These are phyloP conservation scores for Tolypocladium pustulatum DNA, from an alignment of 2,329 filamentous ascomycete genomes.

Conservation along the genomic window DNA sequence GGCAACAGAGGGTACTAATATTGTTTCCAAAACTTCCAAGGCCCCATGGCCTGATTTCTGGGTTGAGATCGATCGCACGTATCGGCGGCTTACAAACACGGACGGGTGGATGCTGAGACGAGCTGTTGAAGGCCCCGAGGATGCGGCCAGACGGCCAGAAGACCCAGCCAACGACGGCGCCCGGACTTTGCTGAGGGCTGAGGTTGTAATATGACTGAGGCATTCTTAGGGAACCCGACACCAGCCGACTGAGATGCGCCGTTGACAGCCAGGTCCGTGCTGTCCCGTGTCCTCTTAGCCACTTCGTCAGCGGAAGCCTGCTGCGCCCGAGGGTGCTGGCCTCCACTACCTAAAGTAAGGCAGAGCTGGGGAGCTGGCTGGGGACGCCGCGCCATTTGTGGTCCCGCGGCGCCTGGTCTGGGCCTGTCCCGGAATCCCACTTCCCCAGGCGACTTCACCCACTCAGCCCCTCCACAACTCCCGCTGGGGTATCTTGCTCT, in stretches of 20 bases:
- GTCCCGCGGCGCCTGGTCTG: background rate
- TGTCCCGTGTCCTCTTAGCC: background rate
- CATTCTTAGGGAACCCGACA: conserved; percentile 1
- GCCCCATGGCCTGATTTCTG: background rate
- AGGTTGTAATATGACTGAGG: background rate
- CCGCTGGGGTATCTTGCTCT: background rate
- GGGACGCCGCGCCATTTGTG: background rate
- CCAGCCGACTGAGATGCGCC: too few relatives aligned
- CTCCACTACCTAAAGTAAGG: too few relatives aligned
- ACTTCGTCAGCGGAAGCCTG: background rate
- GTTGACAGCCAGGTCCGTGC: too few relatives aligned
- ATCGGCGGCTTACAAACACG: too few relatives aligned
- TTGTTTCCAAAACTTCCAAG: background rate
- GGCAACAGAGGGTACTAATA: background rate
- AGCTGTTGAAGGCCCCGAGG: background rate
- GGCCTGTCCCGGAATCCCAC: conserved; percentile 1
- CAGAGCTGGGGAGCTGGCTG: background rate
- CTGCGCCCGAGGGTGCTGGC: background rate
- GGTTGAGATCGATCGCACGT: background rate
- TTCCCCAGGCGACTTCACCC: background rate
- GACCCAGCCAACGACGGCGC: too few relatives aligned
- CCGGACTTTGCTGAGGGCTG: background rate
- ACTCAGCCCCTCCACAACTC: background rate
- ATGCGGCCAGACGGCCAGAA: background rate
- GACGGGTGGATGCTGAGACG: background rate